Evolutionary conservation across 2,329 filamentous ascomycete genomes (phyloP), one percentile per base, ranked within the genome.

Genomic region (Monosporascus cannonballus): DNA sequence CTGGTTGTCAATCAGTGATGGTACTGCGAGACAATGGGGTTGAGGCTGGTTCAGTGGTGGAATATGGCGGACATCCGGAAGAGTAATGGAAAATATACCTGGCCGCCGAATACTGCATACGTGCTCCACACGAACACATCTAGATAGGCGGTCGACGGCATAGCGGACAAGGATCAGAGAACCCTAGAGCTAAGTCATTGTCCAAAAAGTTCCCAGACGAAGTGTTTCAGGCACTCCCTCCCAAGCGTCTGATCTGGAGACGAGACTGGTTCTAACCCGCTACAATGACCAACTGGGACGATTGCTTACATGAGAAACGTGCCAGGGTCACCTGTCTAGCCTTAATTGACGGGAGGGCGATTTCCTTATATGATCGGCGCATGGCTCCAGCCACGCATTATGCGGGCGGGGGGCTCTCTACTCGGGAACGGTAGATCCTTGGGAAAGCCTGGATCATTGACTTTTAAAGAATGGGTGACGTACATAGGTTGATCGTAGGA

Each of bases 21-120:
- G 42, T 45, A 20, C 42, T 25, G 17, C 11, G 42, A 11, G 15
- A n/a, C 34, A 34, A 6, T 6, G 49, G n/a, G 36, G 38, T 24
- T 15, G 30, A 27, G 17, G 49, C 30, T 45, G 27, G 14, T 44
- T 25, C 6, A 47, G 20, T 53, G 42, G 51, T 56, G 50, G 51
- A 51, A 55, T 52, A 44, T 49, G 36, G 58, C 60, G 59, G 61
- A 65, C 56, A 62, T 64, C 62, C 58, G 61, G 53, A 54, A 8
- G 8, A 45, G 51, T 49, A 50, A 46, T 53, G 56, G 50, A 50
- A 48, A 50, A 47, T 51, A 53, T 56, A 48, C 56, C 56, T 57
- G 49, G 54, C 60, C 55, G 53, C 59, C 54, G 59, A 64, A 51
- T 50, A 59, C 53, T 59, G 59, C 60, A 63, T 58, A 55, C 27